Evolutionary conservation across 1,284 basidiomycete genomes (phyloP), one percentile per base, ranked within the genome.

Genomic region (Ceratobasidium papillatum): DNA sequence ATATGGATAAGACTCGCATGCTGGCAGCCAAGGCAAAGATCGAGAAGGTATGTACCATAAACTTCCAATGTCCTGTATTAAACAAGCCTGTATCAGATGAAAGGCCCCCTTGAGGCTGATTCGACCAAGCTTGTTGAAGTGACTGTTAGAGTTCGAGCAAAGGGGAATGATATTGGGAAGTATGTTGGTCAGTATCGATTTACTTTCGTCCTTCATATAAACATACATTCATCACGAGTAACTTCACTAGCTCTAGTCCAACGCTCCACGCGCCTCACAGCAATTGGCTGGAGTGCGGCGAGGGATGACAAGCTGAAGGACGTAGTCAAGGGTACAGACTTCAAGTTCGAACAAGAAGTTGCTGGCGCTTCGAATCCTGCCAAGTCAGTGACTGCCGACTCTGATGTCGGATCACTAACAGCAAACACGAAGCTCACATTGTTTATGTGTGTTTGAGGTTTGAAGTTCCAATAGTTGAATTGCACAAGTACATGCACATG

Each of bases 261-360:
- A 34, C 62, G 14, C 9, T 34, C 43, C 1, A 34, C 62, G 19
- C 43, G 43, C 7, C 62, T 64, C 17, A 32, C 45, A 9, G 62
- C 62, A 49, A 49, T 64, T 34, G 45, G 30, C 27, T 64, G 62
- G 62, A 64, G 45, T 19, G 30, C 36, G 17, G 30, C 62, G 1
- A 64, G 12, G 25, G 45, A 49, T 19, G 3, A 43, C 14, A 22
- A 11, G 3, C 34, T 51, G 1, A 34, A 34, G 19, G 32, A 32
- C 7, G 51, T 49, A 32, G 2, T 49, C n/a, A 34, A n/a, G 14
- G n/a, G 27, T 5, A n/a, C 3, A 19, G 45, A 64, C 14, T 45
- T 49, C 14, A 22, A 17, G 8, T 64, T 49, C 22, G 45, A 64
- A 19, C 62, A 49, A 12, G 41, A 62, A 22, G 25, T 30, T 3